These are phyloP conservation scores for Leptographium wingfieldii DNA, from an alignment of 2,329 filamentous ascomycete species.

Conservation along the genomic window DNA sequence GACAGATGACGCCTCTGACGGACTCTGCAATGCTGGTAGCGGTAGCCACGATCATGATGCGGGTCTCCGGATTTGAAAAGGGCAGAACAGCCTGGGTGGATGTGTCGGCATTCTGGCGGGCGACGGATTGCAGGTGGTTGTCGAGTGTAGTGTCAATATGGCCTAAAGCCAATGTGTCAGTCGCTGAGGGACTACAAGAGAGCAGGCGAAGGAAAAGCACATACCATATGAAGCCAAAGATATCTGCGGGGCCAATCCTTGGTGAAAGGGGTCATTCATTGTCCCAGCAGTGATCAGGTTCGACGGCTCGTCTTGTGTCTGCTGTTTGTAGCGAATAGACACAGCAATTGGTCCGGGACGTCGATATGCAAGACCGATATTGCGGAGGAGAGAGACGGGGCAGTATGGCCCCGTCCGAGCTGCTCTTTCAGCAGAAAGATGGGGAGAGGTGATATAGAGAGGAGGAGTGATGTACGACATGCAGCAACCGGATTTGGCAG, in stretches of 20 bases:
- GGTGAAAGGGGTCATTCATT: neutral
- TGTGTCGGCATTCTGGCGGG: neutral
- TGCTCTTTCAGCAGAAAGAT: neutral
- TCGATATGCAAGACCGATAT: neutral
- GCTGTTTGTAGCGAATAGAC: neutral
- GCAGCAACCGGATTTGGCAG: neutral
- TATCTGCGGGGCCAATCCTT: neutral
- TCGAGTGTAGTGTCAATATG: neutral
- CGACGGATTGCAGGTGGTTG: neutral
- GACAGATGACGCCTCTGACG: constrained; percentile 1
- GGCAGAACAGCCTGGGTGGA: neutral
- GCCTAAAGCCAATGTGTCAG: neutral
- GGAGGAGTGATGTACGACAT: neutral
- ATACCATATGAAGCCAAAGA: neutral
- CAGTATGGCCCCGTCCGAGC: neutral
- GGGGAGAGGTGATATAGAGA: neutral
- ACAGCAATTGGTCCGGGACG: neutral
- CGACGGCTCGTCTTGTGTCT: neutral
- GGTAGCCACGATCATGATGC: neutral
- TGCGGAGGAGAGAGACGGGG: neutral
- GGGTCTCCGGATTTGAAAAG: neutral
- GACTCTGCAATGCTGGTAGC: neutral
- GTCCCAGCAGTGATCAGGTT: neutral
- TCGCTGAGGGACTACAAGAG: neutral
- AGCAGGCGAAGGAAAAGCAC: neutral